Conservation (phyloP, 306 rosid species). For the Hippophae gyantsensis region DNA sequence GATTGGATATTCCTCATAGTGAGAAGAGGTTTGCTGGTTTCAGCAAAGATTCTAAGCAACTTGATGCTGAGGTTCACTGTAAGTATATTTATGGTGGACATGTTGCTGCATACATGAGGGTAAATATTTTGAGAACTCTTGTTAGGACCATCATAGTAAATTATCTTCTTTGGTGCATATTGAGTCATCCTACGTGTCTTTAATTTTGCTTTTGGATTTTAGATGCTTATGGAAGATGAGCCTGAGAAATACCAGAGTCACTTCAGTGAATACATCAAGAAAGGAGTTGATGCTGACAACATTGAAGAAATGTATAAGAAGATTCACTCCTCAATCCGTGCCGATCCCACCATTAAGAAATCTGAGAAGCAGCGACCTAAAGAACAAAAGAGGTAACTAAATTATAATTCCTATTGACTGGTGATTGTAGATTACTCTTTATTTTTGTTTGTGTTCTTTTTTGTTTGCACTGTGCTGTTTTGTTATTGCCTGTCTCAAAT, state of each 20-base stretch:
- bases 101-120: slow-evolving; percentile 66
- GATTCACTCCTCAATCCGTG: slow-evolving; percentile 82
- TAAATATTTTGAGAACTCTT: background rate
- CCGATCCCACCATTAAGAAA: slow-evolving; percentile 41
- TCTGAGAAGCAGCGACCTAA: slow-evolving; percentile 50
- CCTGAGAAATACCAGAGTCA: slow-evolving; percentile 79
- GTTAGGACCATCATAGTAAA: background rate
- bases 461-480: too few species aligned
- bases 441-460: too few species aligned
- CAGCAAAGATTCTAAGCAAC: slow-evolving; percentile 54
- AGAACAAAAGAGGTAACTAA: slow-evolving; percentile 50
- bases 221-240: slow-evolving; percentile 66
- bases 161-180: background rate
- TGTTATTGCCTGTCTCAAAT: too few species aligned
- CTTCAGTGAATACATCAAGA: slow-evolving; percentile 61
- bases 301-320: slow-evolving; percentile 61
- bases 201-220: background rate
- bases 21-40: slow-evolving; percentile 91
- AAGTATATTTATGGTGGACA: slow-evolving; percentile 74
- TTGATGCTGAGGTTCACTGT: slow-evolving; percentile 73
- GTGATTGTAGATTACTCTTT: background rate
- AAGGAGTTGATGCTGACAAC: slow-evolving; percentile 47
- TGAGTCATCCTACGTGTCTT: background rate
- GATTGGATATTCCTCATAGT: slow-evolving; percentile 81
- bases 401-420: background rate